Percentiles rank a stretch among this genome's conserved stretches.
Conservation (phyloP, 345 rosid species). For the Salix suchowensis region DNA sequence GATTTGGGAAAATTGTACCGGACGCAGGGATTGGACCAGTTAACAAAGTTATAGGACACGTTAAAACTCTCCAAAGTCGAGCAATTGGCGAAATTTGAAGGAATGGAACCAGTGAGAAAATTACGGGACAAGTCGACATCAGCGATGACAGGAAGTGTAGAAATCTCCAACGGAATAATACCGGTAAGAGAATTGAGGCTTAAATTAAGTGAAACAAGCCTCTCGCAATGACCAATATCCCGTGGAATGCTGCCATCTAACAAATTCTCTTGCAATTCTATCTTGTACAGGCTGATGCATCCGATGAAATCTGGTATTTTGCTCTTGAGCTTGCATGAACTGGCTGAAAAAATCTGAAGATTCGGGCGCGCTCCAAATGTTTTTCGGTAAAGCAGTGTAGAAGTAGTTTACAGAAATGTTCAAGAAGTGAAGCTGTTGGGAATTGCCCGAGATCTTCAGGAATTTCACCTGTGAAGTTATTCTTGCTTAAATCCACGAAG, state of each 20-base stretch:
- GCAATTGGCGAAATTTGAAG: constrained; percentile 74
- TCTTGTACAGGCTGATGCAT: constrained; percentile 63
- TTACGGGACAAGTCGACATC: constrained; percentile 79
- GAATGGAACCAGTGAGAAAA: constrained; percentile 74
- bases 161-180: constrained; percentile 79
- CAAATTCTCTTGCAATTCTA: constrained; percentile 70
- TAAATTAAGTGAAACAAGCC: constrained; percentile 62
- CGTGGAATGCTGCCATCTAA: constrained; percentile 73
- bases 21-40: constrained; percentile 74
- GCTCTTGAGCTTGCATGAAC: constrained; percentile 46
- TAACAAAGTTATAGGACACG: constrained; percentile 65
- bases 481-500: constrained; percentile 64
- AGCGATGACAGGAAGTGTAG: constrained; percentile 61
- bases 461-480: constrained; percentile 60
- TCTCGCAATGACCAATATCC: constrained; percentile 80
- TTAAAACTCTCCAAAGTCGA: constrained; percentile 71
- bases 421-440: constrained; percentile 55
- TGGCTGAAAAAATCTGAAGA: constrained; percentile 69
- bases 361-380: constrained; percentile 66
- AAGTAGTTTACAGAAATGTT: constrained; percentile 72
- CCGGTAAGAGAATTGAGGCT: constrained; percentile 72
- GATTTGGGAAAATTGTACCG: constrained; percentile 51
- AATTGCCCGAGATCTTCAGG: constrained; percentile 69
- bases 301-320: constrained; percentile 67
- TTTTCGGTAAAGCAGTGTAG: constrained; percentile 39